A percentile compares a stretch with the other conserved stretches of the same genome.
phyloP scores from a whole-genome alignment of 345 rosid genomes.

The Carallia brachiata region DNA sequence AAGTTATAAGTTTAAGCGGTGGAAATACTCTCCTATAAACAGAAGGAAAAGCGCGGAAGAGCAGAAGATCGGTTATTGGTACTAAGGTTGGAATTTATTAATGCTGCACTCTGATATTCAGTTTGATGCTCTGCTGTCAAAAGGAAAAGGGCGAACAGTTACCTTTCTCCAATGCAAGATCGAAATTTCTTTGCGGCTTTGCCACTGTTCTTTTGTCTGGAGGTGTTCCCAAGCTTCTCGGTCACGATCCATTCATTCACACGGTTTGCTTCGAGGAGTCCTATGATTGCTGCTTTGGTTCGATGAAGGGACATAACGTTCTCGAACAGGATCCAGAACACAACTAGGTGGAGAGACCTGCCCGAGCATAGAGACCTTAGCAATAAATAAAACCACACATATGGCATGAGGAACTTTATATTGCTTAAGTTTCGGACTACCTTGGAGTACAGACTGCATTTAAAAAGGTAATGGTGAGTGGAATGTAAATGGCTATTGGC shows the following conservation, averaged over 20 bases:
- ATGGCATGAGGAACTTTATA: not conserved
- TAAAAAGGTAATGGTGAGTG: constrained; percentile 46
- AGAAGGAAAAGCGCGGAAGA: too few species aligned
- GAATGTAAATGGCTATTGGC: constrained; percentile 48
- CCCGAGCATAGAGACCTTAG: not conserved
- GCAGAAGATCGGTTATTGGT: too few species aligned
- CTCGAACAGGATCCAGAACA: constrained; percentile 54
- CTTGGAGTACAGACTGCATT: constrained; percentile 49
- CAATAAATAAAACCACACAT: not conserved
- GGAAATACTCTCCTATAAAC: too few species aligned
- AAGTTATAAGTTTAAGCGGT: too few species aligned
- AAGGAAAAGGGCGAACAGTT: not conserved
- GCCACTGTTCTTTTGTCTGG: constrained; percentile 32
- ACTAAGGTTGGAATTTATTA: not conserved
- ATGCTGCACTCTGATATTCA: not conserved
- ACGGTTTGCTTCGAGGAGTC: constrained; percentile 47
- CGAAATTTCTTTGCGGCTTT: constrained; percentile 14
- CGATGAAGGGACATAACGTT: constrained; percentile 50
- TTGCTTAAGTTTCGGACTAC: constrained; percentile 16
- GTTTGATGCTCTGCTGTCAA: not conserved
- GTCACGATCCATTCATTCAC: constrained; percentile 57
- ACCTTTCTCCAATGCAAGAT: constrained; percentile 24
- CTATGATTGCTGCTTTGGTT: constrained; percentile 49
- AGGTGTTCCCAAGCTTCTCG: constrained; percentile 32
- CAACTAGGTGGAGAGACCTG: constrained; percentile 53